Conservation (phyloP, 2,329 filamentous ascomycete genomes). For the Arthroderma uncinatum region DNA sequence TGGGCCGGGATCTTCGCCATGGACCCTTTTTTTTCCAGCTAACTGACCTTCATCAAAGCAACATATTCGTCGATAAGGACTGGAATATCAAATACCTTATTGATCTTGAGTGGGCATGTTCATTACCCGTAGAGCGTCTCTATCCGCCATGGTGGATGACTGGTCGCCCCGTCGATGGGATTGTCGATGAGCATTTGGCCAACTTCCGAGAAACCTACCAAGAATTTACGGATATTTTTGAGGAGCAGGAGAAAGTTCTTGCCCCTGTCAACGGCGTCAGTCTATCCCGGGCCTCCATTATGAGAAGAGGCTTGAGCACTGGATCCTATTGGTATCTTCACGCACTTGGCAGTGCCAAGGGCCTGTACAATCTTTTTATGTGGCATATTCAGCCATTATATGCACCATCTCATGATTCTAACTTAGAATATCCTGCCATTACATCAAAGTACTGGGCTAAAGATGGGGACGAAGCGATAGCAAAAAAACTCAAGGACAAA, state of each 20-base stretch:
- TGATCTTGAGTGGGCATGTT: conserved; percentile 27
- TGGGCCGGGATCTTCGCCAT: conserved; percentile 12
- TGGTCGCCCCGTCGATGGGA: conserved; percentile 14
- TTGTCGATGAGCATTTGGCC: background rate
- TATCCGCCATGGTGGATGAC: conserved; percentile 23
- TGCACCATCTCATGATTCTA: background rate
- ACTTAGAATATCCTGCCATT: conserved; percentile 14
- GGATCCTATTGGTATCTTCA: conserved; percentile 20
- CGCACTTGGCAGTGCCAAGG: conserved; percentile 18
- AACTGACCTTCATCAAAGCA: conserved; percentile 33
- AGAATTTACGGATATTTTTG: conserved; percentile 13
- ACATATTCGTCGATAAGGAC: conserved; percentile 26
- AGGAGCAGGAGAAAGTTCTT: conserved; percentile 8
- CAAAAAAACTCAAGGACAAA: conserved; percentile 16
- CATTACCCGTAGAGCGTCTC: conserved; percentile 22
- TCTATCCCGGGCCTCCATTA: conserved; percentile 3
- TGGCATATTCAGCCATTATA: conserved; percentile 18
- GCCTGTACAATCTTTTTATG: conserved; percentile 17
- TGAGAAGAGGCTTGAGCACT: conserved; percentile 15
- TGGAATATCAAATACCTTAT: conserved; percentile 27
- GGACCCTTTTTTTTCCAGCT: conserved; percentile 29
- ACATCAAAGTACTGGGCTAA: conserved; percentile 15
- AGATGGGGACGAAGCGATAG: conserved; percentile 10
- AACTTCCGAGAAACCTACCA: background rate
- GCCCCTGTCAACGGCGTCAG: background rate